Evolutionary conservation across 1,284 basidiomycete genomes (phyloP).

Genomic region (Abortiporus biennis): DNA sequence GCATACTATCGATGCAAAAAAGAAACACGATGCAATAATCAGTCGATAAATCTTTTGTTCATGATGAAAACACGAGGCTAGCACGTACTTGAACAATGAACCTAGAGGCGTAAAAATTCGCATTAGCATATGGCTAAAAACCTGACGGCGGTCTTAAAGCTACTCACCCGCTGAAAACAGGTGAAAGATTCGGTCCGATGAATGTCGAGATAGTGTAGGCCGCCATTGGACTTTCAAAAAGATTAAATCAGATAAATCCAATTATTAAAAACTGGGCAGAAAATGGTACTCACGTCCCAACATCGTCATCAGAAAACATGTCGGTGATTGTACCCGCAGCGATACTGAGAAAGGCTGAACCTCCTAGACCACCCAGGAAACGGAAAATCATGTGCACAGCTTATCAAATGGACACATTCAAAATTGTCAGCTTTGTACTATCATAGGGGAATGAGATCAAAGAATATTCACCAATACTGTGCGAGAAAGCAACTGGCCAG

Average conservation of each 20-base stretch:
- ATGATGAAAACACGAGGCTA: background rate
- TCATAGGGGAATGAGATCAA: slow-evolving; percentile 8
- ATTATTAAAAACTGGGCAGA: background rate
- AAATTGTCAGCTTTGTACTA: background rate
- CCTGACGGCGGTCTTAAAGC: background rate
- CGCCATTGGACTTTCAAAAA: slow-evolving; percentile 61
- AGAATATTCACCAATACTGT: slow-evolving; percentile 29
- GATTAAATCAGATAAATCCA: slow-evolving; percentile 4
- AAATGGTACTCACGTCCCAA: slow-evolving; percentile 54
- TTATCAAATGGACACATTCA: slow-evolving; percentile 42
- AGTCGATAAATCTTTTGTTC: background rate
- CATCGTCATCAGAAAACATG: slow-evolving; percentile 55
- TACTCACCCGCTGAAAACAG: slow-evolving; percentile 51
- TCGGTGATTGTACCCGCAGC: slow-evolving; percentile 78
- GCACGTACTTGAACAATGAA: slow-evolving; percentile 37
- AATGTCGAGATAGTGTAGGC: slow-evolving; percentile 69
- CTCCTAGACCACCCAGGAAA: slow-evolving; percentile 62
- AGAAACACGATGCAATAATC: no score
- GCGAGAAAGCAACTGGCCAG: slow-evolving; percentile 47
- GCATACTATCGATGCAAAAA: slow-evolving; percentile 38
- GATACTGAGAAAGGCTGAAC: slow-evolving; percentile 74
- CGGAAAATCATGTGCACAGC: slow-evolving; percentile 59
- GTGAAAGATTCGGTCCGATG: slow-evolving; percentile 65
- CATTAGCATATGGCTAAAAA: background rate
- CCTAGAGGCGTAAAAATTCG: slow-evolving; percentile 11